These are phyloP conservation scores for Aspergillus indologenus DNA, from an alignment of 495 filamentous ascomycete species.

Conservation along the genomic window DNA sequence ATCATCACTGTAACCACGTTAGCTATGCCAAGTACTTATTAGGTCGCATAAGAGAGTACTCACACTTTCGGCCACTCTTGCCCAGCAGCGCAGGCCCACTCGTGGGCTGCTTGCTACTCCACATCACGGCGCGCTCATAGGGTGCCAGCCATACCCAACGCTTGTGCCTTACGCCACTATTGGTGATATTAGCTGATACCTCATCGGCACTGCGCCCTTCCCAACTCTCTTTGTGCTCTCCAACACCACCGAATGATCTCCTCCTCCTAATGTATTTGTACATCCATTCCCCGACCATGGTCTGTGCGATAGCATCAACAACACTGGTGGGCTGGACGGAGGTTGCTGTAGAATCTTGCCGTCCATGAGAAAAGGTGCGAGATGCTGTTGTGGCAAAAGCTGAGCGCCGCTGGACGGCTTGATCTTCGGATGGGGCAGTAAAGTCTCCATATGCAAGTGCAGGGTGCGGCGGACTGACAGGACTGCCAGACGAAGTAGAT, in stretches of 20 bases:
- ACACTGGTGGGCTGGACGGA: constrained; percentile 71
- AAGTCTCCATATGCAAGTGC: constrained; percentile 72
- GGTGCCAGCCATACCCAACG: constrained; percentile 98
- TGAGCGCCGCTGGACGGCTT: constrained; percentile 16
- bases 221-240: constrained; percentile 63
- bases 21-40: constrained; percentile 14
- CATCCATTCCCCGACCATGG: constrained; percentile 99
- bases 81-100: constrained; percentile 84
- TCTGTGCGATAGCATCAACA: constrained; percentile 96
- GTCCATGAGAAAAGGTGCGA: constrained; percentile 28
- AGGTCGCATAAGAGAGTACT: constrained; percentile 35
- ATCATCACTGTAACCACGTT: constrained; percentile 65
- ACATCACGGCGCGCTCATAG: constrained; percentile 92
- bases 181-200: constrained; percentile 52
- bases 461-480: constrained; percentile 69
- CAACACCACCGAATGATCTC: constrained; percentile 74
- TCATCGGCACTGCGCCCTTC: constrained; percentile 50
- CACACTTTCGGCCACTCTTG: constrained; percentile 93
- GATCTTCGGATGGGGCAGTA: constrained; percentile 48
- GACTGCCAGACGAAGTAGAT: constrained; percentile 60
- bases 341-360: constrained; percentile 55
- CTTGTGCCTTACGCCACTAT: constrained; percentile 73
- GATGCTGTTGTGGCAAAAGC: constrained; percentile 24
- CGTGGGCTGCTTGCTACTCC: constrained; percentile 96
- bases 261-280: constrained; percentile 94